Base-by-base conservation (phyloP, 768 basidiomycete genomes). In the Rhizopogon vulgaris region DNA sequence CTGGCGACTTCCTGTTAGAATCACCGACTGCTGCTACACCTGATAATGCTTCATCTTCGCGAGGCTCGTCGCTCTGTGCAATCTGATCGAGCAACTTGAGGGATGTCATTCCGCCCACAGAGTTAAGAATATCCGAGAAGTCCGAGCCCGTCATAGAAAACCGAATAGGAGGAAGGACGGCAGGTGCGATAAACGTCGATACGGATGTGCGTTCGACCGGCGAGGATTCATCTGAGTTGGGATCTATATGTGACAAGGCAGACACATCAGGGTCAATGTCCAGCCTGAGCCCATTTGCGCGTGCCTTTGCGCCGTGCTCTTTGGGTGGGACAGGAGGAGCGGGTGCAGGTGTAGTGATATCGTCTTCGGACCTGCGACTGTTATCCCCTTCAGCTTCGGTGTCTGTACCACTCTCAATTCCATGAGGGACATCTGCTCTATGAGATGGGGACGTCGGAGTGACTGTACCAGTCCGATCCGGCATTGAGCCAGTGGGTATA, bases 121-220 rank as follows among this genome's bases (percentile, higher is more conserved):
- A 78, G 58, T 69, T 80, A 47, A 89, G 75, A 15, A 89, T 67
- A 53, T 87, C 86, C 0, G 84, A 81, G 61, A 97, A 94, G 64
- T 95, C 93, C 0, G 82, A 73, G 41, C 83, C 79, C 53, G 82
- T 87, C 71, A 95, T 78, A 14, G 93, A 94, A 66, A 95, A 87
- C n/a, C 90, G 83, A 61, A 95, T 93, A 0, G 90, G 90, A 3
- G 92, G 92, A 24, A 46, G 45, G 27, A 94, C 73, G 3, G 90
- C 88, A 37, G 93, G 92, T 0, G 90, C 87, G 45, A 91, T 89
- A 64, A 87, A 87, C 17, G 90, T 90, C 6, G 87, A 74, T 59
- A 78, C 79, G 7, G 85, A 83, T 10, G 78, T 82, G 39, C 76
- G 78, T 62, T 88, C 80, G 28, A 87, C 79, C 0, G 83, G 79